Conservation (phyloP, 495 filamentous ascomycete genomes). For the Jackrogersella multiformis region DNA sequence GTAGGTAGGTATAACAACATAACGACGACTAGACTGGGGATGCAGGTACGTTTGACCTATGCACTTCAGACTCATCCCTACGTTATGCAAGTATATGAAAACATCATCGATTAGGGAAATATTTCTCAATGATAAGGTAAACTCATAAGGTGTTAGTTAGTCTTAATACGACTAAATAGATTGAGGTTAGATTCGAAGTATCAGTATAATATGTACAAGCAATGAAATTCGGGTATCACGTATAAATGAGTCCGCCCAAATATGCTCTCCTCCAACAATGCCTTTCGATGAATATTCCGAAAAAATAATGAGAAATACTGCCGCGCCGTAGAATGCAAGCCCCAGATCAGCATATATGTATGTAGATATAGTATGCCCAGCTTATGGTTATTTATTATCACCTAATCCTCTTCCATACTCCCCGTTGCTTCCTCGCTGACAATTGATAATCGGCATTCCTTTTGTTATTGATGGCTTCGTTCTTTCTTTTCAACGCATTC, state of each 20-base stretch:
- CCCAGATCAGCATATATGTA: background rate
- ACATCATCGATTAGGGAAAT: no score
- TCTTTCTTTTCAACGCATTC: background rate
- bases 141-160: no score
- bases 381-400: background rate
- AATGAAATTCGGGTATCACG: conserved; percentile 34
- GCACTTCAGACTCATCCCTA: no score
- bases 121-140: no score
- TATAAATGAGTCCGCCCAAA: conserved; percentile 5
- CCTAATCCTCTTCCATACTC: background rate
- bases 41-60: no score
- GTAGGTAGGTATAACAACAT: no score
- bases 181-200: background rate
- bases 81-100: no score
- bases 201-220: conserved; percentile 4
- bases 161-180: background rate
- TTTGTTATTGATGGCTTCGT: background rate
- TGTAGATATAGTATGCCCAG: background rate
- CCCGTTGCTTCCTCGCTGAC: no score
- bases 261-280: conserved; percentile 2
- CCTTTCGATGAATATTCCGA: conserved; percentile 14
- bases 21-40: no score
- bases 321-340: conserved; percentile 21
- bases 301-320: background rate
- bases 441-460: background rate